Evolutionary conservation across 768 basidiomycete genomes (phyloP).

Genomic region (Lactifluus rugatus): DNA sequence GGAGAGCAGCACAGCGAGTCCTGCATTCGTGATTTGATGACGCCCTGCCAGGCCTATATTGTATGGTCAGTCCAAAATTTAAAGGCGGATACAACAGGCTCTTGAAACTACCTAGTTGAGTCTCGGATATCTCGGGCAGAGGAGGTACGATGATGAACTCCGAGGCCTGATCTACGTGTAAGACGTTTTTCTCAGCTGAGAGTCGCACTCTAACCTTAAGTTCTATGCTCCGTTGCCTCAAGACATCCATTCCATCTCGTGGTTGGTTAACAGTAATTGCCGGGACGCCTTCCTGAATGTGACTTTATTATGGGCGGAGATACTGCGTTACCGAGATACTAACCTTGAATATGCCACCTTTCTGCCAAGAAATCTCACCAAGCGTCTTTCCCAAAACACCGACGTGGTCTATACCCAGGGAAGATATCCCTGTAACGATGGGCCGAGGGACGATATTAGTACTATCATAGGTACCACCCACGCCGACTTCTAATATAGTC

Average conservation of each 20-base stretch:
- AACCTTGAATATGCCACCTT: conserved; percentile 94
- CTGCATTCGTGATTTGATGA: conserved; percentile 86
- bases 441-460: conserved; percentile 93
- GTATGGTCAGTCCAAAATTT: conserved; percentile 7
- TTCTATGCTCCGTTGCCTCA: conserved; percentile 58
- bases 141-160: conserved; percentile 55
- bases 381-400: conserved; percentile 81
- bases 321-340: conserved; percentile 7
- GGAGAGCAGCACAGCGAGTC: conserved; percentile 68
- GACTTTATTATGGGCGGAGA: not conserved
- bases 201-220: conserved; percentile 39
- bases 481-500: conserved; percentile 91
- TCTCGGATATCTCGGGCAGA: conserved; percentile 37
- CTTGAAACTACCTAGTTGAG: conserved; percentile 50
- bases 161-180: conserved; percentile 40
- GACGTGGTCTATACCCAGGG: conserved; percentile 89
- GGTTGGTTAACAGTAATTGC: conserved; percentile 80
- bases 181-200: not conserved
- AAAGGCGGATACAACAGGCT: not conserved
- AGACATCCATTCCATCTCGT: conserved; percentile 51
- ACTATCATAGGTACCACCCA: conserved; percentile 89
- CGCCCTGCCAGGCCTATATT: conserved; percentile 65
- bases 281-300: conserved; percentile 58
- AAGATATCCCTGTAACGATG: conserved; percentile 80
- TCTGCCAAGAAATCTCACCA: conserved; percentile 86